Evolutionary conservation across 2,329 filamentous ascomycete genomes (phyloP), one percentile per base, ranked within the genome.

Genomic region (Penicillium hordei): DNA sequence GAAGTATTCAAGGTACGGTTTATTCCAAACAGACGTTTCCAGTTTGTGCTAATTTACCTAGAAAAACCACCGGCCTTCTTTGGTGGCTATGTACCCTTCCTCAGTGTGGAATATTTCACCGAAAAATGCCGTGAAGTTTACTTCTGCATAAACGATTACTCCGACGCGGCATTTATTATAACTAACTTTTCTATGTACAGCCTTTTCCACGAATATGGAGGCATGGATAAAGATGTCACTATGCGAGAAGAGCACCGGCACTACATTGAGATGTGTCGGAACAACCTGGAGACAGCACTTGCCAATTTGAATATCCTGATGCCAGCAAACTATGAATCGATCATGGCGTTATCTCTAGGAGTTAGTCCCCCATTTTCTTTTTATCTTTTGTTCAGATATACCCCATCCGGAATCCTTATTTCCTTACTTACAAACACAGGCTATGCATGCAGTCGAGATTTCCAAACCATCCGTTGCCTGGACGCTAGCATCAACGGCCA

Each of bases 391-490:
- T 52, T 45, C 8, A 8, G 19, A 25, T 19, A 25, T n/a, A 7
- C 39, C 17, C 13, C 4, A 15, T 33, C 15, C 12, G 4, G 38
- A 9, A 6, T 17, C 5, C 7, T 43, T 48, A 51, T 48, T 64
- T 6, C 7, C 7, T 43, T 48, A 51, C 50, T 64, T 6, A 64
- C 60, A 50, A 31, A 57, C 9, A 7, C 17, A 88, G 83, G 79
- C 83, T 5, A 74, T 84, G n/a, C 84, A 87, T 63, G 81, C 85
- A 13, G 81, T 88, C 48, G 85, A 88, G 60, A 78, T 82, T 15
- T 86, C 84, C 4, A 83, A 84, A 39, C 84, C 85, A 0, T 85
- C 84, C 0, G 78, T 89, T 4, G 84, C 83, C n/a, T 87, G 85
- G 82, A 82, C 84, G n/a, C 74, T 89, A 19, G 82, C 81, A 25